Percentiles rank a stretch among this genome's conserved stretches.
Evolutionary conservation across 345 rosid species (phyloP).

Genomic region (Bruguiera gymnorhiza): DNA sequence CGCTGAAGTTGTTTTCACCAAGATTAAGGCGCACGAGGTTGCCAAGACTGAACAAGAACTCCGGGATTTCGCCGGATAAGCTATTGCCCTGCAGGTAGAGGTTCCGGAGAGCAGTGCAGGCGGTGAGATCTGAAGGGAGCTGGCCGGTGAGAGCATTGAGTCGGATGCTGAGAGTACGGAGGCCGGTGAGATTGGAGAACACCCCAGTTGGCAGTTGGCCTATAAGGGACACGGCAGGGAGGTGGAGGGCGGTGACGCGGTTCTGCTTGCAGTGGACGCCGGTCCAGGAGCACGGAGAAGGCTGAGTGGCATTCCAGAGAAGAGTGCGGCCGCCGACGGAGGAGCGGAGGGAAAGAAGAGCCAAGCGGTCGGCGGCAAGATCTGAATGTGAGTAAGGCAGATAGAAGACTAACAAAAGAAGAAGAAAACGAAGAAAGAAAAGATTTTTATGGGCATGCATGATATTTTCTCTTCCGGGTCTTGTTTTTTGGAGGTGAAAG

Average conservation of each 20-base stretch:
- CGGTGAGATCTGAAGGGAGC: conserved; percentile 73
- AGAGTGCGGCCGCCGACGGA: conserved; percentile 78
- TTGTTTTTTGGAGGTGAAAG: neutral
- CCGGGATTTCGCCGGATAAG: conserved; percentile 74
- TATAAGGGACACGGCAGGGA: conserved; percentile 76
- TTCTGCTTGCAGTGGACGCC: conserved; percentile 62
- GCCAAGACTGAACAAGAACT: conserved; percentile 46
- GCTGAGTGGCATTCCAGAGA: conserved; percentile 55
- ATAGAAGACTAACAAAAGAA: conserved; percentile 20
- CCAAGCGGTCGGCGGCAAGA: conserved; percentile 73
- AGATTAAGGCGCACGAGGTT: conserved; percentile 63
- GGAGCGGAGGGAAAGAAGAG: conserved; percentile 72
- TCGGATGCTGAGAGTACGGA: conserved; percentile 80
- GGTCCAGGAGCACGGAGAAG: conserved; percentile 73
- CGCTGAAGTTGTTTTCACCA: conserved; percentile 61
- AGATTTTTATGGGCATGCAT: neutral
- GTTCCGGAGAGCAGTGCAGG: conserved; percentile 58
- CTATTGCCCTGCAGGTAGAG: conserved; percentile 75
- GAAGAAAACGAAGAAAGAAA: neutral
- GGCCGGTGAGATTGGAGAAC: conserved; percentile 67
- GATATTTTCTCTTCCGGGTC: neutral
- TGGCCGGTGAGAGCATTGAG: conserved; percentile 59
- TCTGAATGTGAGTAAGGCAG: conserved; percentile 40
- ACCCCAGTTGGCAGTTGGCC: conserved; percentile 67
- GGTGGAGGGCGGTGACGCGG: conserved; percentile 68